Evolutionary conservation across 495 filamentous ascomycete genomes (phyloP).

Genomic region (Xylaria acuta): DNA sequence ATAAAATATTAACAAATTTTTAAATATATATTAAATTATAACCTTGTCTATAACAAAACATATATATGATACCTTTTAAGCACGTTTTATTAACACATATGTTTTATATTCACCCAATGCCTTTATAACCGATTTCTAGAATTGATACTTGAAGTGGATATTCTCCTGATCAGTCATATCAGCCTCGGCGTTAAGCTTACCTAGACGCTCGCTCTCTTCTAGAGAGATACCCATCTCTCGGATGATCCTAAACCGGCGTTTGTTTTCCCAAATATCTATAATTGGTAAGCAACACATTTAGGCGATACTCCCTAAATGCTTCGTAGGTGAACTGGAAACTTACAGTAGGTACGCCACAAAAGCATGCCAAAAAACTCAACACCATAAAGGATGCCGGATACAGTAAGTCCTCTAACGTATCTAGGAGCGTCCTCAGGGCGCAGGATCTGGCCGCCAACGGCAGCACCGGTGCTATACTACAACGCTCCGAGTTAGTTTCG

Average conservation of each 20-base stretch:
- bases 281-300: no score
- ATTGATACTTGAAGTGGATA: constrained; percentile 36
- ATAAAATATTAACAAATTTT: no score
- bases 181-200: constrained; percentile 26
- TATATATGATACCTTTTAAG: no score
- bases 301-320: no score
- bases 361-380: constrained; percentile 2
- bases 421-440: constrained; percentile 54
- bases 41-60: no score
- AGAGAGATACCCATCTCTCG: constrained; percentile 32
- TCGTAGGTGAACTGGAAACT: no score
- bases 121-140: no score
- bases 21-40: no score
- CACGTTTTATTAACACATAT: no score
- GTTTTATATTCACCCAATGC: no score
- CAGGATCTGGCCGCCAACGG: constrained; percentile 63
- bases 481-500: no score
- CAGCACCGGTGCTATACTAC: constrained; percentile 61
- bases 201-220: constrained; percentile 28
- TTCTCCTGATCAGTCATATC: constrained; percentile 37
- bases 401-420: neutral
- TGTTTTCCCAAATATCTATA: constrained; percentile 32
- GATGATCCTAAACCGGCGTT: constrained; percentile 28
- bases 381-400: neutral
- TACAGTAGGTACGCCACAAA: constrained; percentile 31